phyloP scores from a whole-genome alignment of 768 basidiomycete genomes.

The Erythrobasidium yunnanense region DNA sequence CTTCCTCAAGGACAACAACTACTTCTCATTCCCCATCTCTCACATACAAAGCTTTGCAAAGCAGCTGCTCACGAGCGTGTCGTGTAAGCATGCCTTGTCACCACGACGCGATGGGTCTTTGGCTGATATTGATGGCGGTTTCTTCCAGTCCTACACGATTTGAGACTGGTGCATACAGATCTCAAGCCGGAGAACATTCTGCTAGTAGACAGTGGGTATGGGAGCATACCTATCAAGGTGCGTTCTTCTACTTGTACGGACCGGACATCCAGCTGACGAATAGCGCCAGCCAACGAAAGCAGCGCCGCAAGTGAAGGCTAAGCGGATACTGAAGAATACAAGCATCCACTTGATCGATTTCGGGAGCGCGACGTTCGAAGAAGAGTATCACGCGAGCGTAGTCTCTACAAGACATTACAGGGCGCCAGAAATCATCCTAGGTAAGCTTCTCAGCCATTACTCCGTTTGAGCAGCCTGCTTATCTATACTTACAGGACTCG shows the following conservation, averaged over 20 bases:
- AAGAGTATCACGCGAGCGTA: slow-evolving; percentile 95
- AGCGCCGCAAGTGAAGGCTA: neutral
- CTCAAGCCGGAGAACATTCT: slow-evolving; percentile 98
- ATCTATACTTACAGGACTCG: slow-evolving; percentile 54
- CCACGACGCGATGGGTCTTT: neutral
- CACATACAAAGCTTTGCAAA: slow-evolving; percentile 94
- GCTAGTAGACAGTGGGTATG: slow-evolving; percentile 69
- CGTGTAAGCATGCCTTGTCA: slow-evolving; percentile 56
- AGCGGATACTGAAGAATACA: slow-evolving; percentile 73
- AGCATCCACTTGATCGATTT: slow-evolving; percentile 96
- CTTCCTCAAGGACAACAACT: slow-evolving; percentile 95
- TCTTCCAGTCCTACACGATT: slow-evolving; percentile 68
- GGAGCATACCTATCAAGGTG: slow-evolving; percentile 37
- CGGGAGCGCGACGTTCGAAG: slow-evolving; percentile 93
- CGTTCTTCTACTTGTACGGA: too few relatives aligned
- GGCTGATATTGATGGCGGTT: slow-evolving; percentile 6
- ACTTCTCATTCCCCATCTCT: slow-evolving; percentile 85
- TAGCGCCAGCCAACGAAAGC: neutral
- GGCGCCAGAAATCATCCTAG: slow-evolving; percentile 96
- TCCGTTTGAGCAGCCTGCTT: neutral
- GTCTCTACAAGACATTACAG: slow-evolving; percentile 97
- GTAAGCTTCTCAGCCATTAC: slow-evolving; percentile 47
- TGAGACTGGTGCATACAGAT: slow-evolving; percentile 90
- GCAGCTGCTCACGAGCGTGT: slow-evolving; percentile 81
- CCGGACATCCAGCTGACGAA: too few relatives aligned